Conservation (phyloP, 2,329 filamentous ascomycete genomes). For the Botryotinia convoluta region DNA sequence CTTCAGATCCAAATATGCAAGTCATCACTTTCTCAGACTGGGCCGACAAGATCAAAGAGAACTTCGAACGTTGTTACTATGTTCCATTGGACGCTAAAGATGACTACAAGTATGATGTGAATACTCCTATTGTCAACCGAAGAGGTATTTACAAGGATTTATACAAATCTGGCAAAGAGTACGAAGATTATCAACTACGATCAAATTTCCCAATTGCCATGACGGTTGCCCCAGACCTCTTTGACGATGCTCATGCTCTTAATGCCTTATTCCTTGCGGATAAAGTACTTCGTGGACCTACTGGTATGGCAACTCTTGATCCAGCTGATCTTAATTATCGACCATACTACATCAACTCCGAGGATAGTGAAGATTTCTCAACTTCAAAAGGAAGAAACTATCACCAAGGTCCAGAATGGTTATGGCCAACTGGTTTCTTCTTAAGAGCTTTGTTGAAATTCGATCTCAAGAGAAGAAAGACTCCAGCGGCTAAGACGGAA, state of each 20-base stretch:
- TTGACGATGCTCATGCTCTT: slow-evolving; percentile 74
- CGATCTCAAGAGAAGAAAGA: slow-evolving; percentile 70
- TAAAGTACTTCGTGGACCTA: slow-evolving; percentile 74
- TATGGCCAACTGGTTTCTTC: slow-evolving; percentile 97
- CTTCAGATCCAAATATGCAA: slow-evolving; percentile 48
- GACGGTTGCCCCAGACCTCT: slow-evolving; percentile 87
- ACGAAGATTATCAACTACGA: slow-evolving; percentile 95
- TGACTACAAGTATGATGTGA: slow-evolving; percentile 76
- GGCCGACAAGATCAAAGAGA: slow-evolving; percentile 75
- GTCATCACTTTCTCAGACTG: slow-evolving; percentile 72
- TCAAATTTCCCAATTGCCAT: slow-evolving; percentile 95
- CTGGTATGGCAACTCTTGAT: slow-evolving; percentile 94
- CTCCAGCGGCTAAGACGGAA: slow-evolving; percentile 69
- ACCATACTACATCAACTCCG: slow-evolving; percentile 91
- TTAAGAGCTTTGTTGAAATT: slow-evolving; percentile 88
- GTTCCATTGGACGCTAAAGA: slow-evolving; percentile 69
- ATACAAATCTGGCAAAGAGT: slow-evolving; percentile 90
- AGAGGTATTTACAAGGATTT: slow-evolving; percentile 98
- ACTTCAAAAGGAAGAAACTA: slow-evolving; percentile 96
- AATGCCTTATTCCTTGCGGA: slow-evolving; percentile 79
- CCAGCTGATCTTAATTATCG: slow-evolving; percentile 90
- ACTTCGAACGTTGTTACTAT: slow-evolving; percentile 92
- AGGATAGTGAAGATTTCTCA: slow-evolving; percentile 86
- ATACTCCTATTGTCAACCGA: slow-evolving; percentile 76
- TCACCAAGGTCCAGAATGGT: slow-evolving; percentile 96